phyloP scores from a whole-genome alignment of 108 stramenopile genomes.

The Nannochloropsis granulata region DNA sequence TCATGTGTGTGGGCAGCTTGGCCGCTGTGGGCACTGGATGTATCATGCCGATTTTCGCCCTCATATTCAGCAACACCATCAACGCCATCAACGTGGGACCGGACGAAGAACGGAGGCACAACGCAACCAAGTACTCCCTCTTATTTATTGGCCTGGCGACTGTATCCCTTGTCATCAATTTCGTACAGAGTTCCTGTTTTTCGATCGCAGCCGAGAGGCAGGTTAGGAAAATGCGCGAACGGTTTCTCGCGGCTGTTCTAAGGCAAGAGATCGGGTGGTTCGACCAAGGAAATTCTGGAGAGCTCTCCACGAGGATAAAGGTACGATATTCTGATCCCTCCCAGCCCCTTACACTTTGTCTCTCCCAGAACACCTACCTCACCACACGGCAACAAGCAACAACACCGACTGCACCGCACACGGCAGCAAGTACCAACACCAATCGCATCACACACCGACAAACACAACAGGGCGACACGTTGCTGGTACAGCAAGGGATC shows the following conservation, averaged over 20 bases:
- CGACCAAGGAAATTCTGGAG: constrained; percentile 21
- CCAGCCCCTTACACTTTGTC: too few species aligned
- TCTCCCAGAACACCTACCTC: too few species aligned
- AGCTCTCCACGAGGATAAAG: constrained; percentile 26
- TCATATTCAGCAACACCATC: background rate
- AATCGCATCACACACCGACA: too few species aligned
- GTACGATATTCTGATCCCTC: too few species aligned
- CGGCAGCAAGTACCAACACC: too few species aligned
- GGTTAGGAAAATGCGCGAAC: constrained; percentile 2
- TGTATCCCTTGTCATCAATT: constrained; percentile 4
- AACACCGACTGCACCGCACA: too few species aligned
- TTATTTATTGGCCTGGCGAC: constrained; percentile 10
- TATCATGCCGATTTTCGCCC: background rate
- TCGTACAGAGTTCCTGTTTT: constrained; percentile 1
- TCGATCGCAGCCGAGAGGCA: constrained; percentile 10
- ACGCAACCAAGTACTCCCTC: constrained; percentile 8
- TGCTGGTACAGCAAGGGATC: constrained; percentile 22
- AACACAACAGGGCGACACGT: constrained; percentile 2
- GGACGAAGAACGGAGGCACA: background rate
- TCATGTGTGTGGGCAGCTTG: background rate
- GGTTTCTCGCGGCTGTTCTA: background rate
- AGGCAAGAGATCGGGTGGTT: constrained; percentile 33
- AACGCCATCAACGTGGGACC: background rate
- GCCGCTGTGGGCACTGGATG: background rate
- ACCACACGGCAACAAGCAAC: too few species aligned